A percentile compares a stretch with the other conserved stretches of the same genome.
These are phyloP conservation scores for Candida tibetensis DNA, from an alignment of 805 yeast genomes.

Conservation along the genomic window DNA sequence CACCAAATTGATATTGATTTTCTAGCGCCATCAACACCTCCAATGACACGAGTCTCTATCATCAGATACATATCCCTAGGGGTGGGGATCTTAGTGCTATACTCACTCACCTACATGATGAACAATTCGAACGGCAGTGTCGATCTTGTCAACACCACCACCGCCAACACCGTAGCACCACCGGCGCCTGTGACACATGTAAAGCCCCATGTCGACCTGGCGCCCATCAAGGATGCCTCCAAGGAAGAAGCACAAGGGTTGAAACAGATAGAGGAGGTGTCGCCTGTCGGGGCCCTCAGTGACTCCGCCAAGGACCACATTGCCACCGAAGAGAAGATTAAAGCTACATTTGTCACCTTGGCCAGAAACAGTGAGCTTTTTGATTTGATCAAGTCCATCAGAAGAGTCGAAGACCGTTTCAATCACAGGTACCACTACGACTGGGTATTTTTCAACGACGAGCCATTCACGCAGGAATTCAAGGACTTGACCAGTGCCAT, in stretches of 20 bases:
- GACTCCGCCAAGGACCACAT: slow-evolving; percentile 8
- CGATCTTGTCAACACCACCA: background rate
- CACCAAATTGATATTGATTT: too few relatives aligned
- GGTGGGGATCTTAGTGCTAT: slow-evolving; percentile 9
- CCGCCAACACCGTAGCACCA: background rate
- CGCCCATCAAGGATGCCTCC: slow-evolving; percentile 8
- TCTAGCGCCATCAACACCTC: too few relatives aligned
- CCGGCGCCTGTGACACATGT: background rate
- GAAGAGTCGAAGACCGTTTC: slow-evolving; percentile 85
- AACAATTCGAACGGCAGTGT: background rate
- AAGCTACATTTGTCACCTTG: slow-evolving; percentile 80
- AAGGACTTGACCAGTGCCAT: slow-evolving; percentile 64
- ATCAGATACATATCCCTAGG: slow-evolving; percentile 5
- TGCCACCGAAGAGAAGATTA: slow-evolving; percentile 36
- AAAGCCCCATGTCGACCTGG: background rate
- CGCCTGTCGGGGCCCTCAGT: background rate
- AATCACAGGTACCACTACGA: slow-evolving; percentile 79
- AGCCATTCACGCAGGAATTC: slow-evolving; percentile 79
- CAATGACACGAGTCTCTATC: slow-evolving; percentile 9
- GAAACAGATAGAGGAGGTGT: slow-evolving; percentile 3
- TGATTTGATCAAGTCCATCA: slow-evolving; percentile 59
- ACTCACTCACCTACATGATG: slow-evolving; percentile 6
- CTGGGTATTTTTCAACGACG: slow-evolving; percentile 94
- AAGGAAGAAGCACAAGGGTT: slow-evolving; percentile 5
- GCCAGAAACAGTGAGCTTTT: slow-evolving; percentile 72